Evolutionary conservation across 2,329 filamentous ascomycete genomes (phyloP), one percentile per base, ranked within the genome.

Genomic region (Daldinia sp.): DNA sequence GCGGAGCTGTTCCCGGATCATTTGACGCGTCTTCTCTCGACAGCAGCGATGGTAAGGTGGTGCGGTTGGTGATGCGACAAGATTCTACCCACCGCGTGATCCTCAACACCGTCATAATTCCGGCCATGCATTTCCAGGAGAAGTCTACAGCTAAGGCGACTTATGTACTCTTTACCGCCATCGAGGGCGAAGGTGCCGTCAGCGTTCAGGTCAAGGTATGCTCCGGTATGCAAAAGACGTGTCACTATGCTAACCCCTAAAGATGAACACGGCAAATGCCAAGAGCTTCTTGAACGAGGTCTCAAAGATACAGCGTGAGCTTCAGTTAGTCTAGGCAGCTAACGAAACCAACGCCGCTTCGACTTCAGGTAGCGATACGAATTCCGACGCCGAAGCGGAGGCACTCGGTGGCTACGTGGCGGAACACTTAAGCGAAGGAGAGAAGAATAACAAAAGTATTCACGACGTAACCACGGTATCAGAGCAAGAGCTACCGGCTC

Each of bases 31-130:
- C 85, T 4, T 75, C 75, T 13, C 72, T 85, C 3, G 81, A 83
- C 51, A 76, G 81, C 2, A 80, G 83, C 15, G 78, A 81, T 15
- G 77, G 80, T 52, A 83, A 84, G 67, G 81, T 86, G 58, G 84
- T 90, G 21, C 90, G 94, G 39, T 85, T 98, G 68, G 85, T 98
- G 64, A 93, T 97, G 88, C 90, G 94, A 15, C 93, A 96, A 69
- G 94, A 97, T 72, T 93, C 93, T 63, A 95, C 92, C 0, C 88
- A 94, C 72, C 87, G 93, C 19, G 88, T 98, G 55, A 89, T 97
- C 64, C 82, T 98, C 51, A 98, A 98, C 78, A 92, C 91, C 1
- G 87, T 89, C 0, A 83, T 98, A 61, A 86, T 93, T 62, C 90
- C 91, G 59, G 86, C 88, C 4, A 91, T 96, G 85, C 87, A 87